Conservation (phyloP, 129 eudicot genomes). For the Helianthus tuberosus region DNA sequence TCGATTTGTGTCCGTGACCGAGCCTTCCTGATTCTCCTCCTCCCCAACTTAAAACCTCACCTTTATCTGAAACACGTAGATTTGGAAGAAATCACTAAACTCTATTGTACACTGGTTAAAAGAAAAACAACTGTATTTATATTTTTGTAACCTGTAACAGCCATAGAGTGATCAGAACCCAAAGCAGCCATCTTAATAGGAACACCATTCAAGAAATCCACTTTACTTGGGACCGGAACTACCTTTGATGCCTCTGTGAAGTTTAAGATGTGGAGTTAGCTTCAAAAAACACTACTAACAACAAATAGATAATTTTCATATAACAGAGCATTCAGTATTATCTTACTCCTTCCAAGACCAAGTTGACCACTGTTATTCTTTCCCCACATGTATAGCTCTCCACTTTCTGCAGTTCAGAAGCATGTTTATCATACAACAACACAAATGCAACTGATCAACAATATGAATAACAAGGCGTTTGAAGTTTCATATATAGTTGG, state of each 20-base stretch:
- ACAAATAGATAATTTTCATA: neutral
- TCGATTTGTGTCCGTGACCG: conserved; percentile 87
- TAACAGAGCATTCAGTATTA: neutral
- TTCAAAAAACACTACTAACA: neutral
- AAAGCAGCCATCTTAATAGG: conserved; percentile 57
- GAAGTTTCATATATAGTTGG: neutral
- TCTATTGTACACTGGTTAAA: conserved; percentile 11
- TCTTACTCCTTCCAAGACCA: conserved; percentile 94
- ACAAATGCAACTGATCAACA: neutral
- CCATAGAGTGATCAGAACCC: conserved; percentile 91
- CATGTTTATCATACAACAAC: conserved; percentile 11
- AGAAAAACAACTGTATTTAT: neutral
- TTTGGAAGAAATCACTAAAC: neutral
- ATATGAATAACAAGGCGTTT: conserved; percentile 14
- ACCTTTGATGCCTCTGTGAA: conserved; percentile 71
- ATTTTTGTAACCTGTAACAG: conserved; percentile 73
- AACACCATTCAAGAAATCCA: conserved; percentile 65
- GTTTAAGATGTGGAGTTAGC: conserved; percentile 15
- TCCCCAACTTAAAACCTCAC: conserved; percentile 94
- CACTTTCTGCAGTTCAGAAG: conserved; percentile 64
- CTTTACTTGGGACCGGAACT: conserved; percentile 62
- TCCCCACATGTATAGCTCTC: conserved; percentile 95
- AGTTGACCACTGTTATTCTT: conserved; percentile 91
- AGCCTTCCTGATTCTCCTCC: conserved; percentile 91
- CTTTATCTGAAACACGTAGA: conserved; percentile 52